Evolutionary conservation across 345 rosid genomes (phyloP).

Genomic region (Euphorbia peplus): DNA sequence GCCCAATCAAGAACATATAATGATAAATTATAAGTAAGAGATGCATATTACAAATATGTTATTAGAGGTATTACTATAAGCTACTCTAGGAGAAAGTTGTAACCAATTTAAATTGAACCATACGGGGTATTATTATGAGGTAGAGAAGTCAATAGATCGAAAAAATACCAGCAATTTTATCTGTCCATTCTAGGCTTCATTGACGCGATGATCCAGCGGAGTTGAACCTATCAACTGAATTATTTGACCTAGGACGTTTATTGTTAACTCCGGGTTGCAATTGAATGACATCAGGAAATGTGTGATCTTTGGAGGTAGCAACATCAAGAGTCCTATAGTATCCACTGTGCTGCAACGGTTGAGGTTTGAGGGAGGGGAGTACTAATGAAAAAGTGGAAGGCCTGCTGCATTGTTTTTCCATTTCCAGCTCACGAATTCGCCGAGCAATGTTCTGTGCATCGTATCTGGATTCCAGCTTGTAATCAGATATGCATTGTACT

Average conservation of each 20-base stretch:
- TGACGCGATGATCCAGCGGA: neutral
- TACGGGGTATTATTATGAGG: too few relatives aligned
- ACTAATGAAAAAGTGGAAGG: neutral
- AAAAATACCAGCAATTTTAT: too few relatives aligned
- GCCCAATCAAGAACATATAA: too few relatives aligned
- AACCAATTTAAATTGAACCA: too few relatives aligned
- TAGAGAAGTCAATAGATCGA: too few relatives aligned
- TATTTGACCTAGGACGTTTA: slow-evolving; percentile 23
- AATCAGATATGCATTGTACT: slow-evolving; percentile 4
- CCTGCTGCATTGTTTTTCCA: neutral
- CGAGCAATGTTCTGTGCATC: neutral
- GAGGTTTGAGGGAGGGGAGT: too few relatives aligned
- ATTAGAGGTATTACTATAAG: too few relatives aligned
- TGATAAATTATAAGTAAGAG: too few relatives aligned
- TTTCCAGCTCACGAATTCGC: slow-evolving; percentile 15
- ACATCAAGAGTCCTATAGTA: neutral
- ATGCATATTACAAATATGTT: neutral
- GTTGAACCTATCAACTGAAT: neutral
- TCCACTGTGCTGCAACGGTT: too few relatives aligned
- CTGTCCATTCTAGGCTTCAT: neutral
- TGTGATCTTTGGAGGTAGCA: too few relatives aligned
- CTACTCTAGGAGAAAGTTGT: too few relatives aligned
- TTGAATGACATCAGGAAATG: too few relatives aligned
- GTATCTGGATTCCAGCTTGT: slow-evolving; percentile 21
- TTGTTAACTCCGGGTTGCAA: neutral